Evolutionary conservation across 805 yeast genomes (phyloP).

Genomic region (Metschnikowia gruessii): DNA sequence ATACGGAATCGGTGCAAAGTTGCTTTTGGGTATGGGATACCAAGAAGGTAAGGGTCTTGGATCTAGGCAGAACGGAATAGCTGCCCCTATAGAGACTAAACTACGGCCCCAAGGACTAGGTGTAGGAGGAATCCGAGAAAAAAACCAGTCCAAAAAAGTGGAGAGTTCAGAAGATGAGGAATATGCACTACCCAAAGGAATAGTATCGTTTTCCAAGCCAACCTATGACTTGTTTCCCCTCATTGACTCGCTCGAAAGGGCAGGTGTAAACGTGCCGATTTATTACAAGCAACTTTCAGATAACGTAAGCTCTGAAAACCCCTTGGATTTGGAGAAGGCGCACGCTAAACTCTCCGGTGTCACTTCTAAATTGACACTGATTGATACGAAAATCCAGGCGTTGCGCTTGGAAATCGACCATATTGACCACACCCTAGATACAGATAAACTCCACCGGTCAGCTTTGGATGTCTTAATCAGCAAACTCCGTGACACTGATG

Average conservation of each 20-base stretch:
- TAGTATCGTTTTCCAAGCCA: conserved; percentile 11
- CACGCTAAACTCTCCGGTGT: conserved; percentile 17
- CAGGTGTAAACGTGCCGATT: conserved; percentile 36
- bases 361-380: conserved; percentile 17
- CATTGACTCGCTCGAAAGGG: conserved; percentile 35
- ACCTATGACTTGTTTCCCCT: conserved; percentile 30
- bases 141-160: conserved; percentile 17
- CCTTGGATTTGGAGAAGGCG: conserved; percentile 14
- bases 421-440: conserved; percentile 1
- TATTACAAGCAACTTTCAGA: conserved; percentile 36
- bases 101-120: conserved; percentile 68
- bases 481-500: not conserved
- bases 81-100: conserved; percentile 72
- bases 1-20: conserved; percentile 84
- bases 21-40: conserved; percentile 85
- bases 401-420: conserved; percentile 7
- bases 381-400: conserved; percentile 9
- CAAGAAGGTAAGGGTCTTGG: conserved; percentile 86
- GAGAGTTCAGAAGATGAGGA: conserved; percentile 3
- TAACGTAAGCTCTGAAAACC: conserved; percentile 6
- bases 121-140: conserved; percentile 59
- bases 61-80: conserved; percentile 63
- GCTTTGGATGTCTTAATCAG: not conserved
- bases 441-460: conserved; percentile 1
- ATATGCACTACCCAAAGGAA: conserved; percentile 16